Evolutionary conservation across 441 rosid genomes (phyloP).

Genomic region (Syzygium syzygioides): DNA sequence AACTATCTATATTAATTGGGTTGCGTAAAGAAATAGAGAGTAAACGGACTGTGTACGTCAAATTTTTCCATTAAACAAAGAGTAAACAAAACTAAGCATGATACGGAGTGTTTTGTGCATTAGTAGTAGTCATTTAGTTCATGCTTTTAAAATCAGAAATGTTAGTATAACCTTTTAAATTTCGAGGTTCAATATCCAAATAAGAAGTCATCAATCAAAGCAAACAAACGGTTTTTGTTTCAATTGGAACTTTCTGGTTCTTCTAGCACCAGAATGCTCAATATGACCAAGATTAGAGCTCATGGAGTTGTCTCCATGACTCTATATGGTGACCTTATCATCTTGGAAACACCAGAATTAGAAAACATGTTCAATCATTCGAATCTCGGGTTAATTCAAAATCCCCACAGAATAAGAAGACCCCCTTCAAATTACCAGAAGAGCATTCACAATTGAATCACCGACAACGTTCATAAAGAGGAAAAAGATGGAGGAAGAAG

Average conservation of each 20-base stretch:
- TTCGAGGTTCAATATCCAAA: not conserved
- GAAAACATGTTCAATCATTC: not conserved
- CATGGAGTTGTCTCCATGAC: not conserved
- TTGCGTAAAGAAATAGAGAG: not conserved
- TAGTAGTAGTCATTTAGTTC: not conserved
- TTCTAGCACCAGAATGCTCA: not conserved
- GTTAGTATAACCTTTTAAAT: not conserved
- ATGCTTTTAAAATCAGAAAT: not conserved
- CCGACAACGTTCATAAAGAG: not conserved
- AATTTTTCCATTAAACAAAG: not conserved
- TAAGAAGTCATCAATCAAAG: not conserved
- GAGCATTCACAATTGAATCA: not conserved
- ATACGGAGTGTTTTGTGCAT: not conserved
- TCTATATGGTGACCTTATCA: not conserved
- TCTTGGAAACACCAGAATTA: not conserved
- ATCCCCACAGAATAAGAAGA: not conserved
- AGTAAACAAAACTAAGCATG: not conserved
- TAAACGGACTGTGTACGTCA: not conserved
- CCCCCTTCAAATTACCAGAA: not conserved
- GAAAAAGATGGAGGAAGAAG: not conserved
- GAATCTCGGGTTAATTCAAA: not conserved
- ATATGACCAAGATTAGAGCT: not conserved
- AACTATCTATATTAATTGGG: not conserved
- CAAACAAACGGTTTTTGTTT: not conserved
- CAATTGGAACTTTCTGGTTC: not conserved